Conservation (phyloP, 2,329 filamentous ascomycete genomes). For the Aspergillus fumigatiaffinis region DNA sequence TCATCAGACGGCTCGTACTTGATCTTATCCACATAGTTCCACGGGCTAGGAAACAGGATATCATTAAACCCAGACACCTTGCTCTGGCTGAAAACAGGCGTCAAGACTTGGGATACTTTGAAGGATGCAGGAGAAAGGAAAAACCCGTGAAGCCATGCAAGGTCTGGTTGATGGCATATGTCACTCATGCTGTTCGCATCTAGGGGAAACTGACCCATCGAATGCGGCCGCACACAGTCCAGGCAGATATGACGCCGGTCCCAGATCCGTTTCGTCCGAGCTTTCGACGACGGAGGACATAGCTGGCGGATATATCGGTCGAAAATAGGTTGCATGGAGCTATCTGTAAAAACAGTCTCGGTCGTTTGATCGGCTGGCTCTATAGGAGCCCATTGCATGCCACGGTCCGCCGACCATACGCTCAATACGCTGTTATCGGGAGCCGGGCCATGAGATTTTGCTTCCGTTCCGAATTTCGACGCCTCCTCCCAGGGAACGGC, state of each 20-base stretch:
- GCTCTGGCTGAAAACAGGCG: slow-evolving; percentile 72
- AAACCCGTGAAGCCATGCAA: slow-evolving; percentile 69
- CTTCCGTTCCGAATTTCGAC: slow-evolving; percentile 32
- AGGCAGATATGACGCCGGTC: slow-evolving; percentile 62
- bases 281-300: slow-evolving; percentile 61
- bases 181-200: slow-evolving; percentile 64
- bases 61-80: slow-evolving; percentile 71
- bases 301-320: slow-evolving; percentile 45
- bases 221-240: slow-evolving; percentile 61
- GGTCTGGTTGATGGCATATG: slow-evolving; percentile 72
- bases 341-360: slow-evolving; percentile 38
- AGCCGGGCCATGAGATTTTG: slow-evolving; percentile 14
- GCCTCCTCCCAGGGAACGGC: slow-evolving; percentile 49
- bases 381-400: slow-evolving; percentile 35
- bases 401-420: slow-evolving; percentile 37
- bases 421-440: slow-evolving; percentile 19
- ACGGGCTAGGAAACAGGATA: slow-evolving; percentile 66
- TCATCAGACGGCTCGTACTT: slow-evolving; percentile 49
- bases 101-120: slow-evolving; percentile 59
- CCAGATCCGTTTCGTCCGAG: slow-evolving; percentile 58
- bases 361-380: slow-evolving; percentile 30
- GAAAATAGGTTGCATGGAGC: slow-evolving; percentile 39
- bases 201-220: slow-evolving; percentile 61
- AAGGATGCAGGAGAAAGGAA: slow-evolving; percentile 62
- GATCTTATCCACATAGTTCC: slow-evolving; percentile 59